Evolutionary conservation across 208 protist species (phyloP), one percentile per base, ranked within the genome.

Genomic region (Crithidia expoeki): DNA sequence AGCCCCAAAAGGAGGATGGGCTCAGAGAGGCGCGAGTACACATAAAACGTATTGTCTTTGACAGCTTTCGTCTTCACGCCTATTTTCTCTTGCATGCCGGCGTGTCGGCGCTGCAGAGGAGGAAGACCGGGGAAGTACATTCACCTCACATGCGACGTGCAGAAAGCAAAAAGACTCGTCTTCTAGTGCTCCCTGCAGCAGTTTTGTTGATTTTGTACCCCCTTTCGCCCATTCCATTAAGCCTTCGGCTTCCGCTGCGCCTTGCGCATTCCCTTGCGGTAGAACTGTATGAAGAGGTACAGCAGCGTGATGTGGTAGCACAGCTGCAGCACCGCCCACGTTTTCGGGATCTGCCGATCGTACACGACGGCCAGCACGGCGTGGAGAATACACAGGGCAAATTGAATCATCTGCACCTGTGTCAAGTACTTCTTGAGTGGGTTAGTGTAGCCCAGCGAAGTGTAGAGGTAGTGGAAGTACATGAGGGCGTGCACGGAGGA

Each of bases 381-480:
- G 49, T 96, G 94, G 19, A 91, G 57, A 57, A 97, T 92, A 76
- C 93, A 97, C 17, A 90, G 58, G 0, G 66, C 78, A 51, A 96
- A 96, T 76, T 97, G 91, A 25, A 88, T 36, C 79, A 97, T 95
- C 75, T 97, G 94, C 42, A 92, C 47, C 66, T 86, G 83, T 25
- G 91, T 97, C 52, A 97, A 55, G 75, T 88, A 84, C 69, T 80
- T 85, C 74, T 96, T 96, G 28, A 96, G 72, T 12, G 92, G 92
- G 83, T 98, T 96, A 14, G 51, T 76, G 80, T 85, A 88, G 55
- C 93, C 93, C 4, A 96, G 78, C 27, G 88, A 87, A 52, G 88
- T 94, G 72, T 85, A 93, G 6, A 96, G 66, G 72, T 97, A 97
- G 83, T 97, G 91, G 56, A 86, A 88, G 80, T 97, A 98, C 93